phyloP scores from a whole-genome alignment of 352 stramenopile species.

The Pythium phragmiticola region DNA sequence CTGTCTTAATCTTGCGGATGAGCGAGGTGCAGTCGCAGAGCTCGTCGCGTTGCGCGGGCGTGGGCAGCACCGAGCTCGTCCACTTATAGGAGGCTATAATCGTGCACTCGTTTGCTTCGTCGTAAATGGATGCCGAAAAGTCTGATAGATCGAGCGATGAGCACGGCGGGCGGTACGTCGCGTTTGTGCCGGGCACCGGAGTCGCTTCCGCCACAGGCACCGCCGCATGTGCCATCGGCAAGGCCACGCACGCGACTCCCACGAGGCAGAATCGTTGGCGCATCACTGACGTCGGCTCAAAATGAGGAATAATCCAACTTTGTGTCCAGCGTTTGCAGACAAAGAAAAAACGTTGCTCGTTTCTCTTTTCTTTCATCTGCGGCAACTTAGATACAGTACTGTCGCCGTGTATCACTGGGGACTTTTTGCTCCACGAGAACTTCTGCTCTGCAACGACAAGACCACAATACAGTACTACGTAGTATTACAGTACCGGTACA shows the following conservation, averaged over 20 bases:
- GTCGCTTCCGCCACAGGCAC: slow-evolving; percentile 4
- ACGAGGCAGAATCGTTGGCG: background rate
- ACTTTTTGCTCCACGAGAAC: no score
- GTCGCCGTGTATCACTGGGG: no score
- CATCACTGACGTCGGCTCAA: background rate
- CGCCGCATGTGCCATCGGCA: background rate
- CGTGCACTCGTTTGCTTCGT: slow-evolving; percentile 3
- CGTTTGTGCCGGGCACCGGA: background rate
- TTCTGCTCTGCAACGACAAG: no score
- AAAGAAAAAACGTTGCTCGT: background rate
- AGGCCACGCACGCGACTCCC: background rate
- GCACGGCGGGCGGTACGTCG: slow-evolving; percentile 2
- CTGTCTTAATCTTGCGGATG: background rate
- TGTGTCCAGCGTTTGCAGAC: no score
- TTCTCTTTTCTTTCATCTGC: background rate
- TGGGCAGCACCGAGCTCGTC: background rate
- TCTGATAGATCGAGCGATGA: slow-evolving; percentile 1
- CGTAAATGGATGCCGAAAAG: background rate
- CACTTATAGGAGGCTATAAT: slow-evolving; percentile 11
- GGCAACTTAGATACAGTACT: no score
- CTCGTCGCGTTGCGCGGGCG: background rate
- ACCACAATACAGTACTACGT: no score
- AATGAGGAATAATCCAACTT: background rate
- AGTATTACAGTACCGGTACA: no score
- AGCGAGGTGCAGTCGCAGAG: background rate